Base-by-base conservation (phyloP, 116 monocot species). In the Posidonia oceanica region DNA sequence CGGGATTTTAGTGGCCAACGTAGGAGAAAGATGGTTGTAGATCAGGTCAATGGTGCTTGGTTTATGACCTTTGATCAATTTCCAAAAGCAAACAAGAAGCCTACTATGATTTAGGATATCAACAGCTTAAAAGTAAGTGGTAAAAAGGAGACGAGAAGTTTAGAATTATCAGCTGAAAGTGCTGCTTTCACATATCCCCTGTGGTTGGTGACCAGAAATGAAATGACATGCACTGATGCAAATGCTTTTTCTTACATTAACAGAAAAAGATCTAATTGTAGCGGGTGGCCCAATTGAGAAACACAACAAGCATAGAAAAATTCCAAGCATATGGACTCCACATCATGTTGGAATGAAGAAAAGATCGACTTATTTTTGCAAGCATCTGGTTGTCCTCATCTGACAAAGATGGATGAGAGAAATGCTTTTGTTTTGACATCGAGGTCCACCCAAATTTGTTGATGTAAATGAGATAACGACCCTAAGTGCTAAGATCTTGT, bases 381-480 rank as follows among this genome's bases (percentile, higher is more conserved):
- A 36, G 61, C 36, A 61, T 61, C 36, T 61, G 61, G 4, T 14
- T 61, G 36, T 29, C 61, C 61, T 61, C 61, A 61, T 61, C 23
- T 61, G 36, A 10, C 36, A 61, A 14, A 61, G 36, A 12, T 23
- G 2, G 61, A 21, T 29, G 36, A 12, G 22, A 13, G 12, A 60
- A 23, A 20, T 60, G 29, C 60, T 22, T 61, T 29, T 61, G 14
- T 36, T 61, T 7, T 61, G 61, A 61, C 61, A 61, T 22, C 61
- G 21, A 61, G 36, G 36, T 61, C 61, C 61, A 61, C 61, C 5
- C 23, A 61, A 29, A 36, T 12, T 61, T 23, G 20, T 61, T 61
- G 61, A 61, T 21, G 61, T 22, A 61, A 23, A 61, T 29, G 13
- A 61, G 22, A 29, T 23, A 60, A 60, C 21, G 10, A 60, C 21